A percentile compares a stretch with the other conserved stretches of the same genome.
These are phyloP conservation scores for Trichoderma gamsii DNA, from an alignment of 495 filamentous ascomycete genomes.

Conservation along the genomic window DNA sequence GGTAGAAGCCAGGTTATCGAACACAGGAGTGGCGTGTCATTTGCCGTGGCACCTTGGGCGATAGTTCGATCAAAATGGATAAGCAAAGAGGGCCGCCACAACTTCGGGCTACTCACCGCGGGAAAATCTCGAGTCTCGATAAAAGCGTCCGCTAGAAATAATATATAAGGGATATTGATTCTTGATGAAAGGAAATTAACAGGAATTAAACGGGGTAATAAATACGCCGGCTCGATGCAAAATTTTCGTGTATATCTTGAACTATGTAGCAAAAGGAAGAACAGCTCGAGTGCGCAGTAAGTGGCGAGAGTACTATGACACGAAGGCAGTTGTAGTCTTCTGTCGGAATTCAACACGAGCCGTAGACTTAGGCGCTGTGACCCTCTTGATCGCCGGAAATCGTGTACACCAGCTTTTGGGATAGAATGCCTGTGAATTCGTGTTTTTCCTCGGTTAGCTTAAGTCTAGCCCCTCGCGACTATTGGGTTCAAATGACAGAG, in stretches of 20 bases:
- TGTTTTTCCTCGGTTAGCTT: neutral
- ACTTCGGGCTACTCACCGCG: neutral
- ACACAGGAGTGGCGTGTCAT: constrained; percentile 3
- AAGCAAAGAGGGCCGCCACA: constrained; percentile 10
- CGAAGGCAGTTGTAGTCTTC: no score
- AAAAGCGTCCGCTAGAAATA: neutral
- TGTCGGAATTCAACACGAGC: neutral
- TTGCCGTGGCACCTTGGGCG: neutral
- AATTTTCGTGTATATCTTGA: neutral
- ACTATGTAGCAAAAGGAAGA: no score
- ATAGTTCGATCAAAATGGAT: constrained; percentile 7
- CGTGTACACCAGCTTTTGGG: constrained; percentile 7
- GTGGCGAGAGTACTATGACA: no score
- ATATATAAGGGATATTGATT: neutral
- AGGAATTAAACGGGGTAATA: no score
- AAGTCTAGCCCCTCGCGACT: neutral
- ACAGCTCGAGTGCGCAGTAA: neutral
- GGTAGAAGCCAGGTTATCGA: neutral
- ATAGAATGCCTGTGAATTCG: neutral
- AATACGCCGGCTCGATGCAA: neutral
- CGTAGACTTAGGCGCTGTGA: neutral
- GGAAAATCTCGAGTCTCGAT: neutral
- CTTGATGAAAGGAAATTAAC: neutral
- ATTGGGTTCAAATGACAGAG: neutral
- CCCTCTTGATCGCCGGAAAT: neutral